Evolutionary conservation across 2,329 filamentous ascomycete species (phyloP).

Genomic region (Biscogniauxia mediterranea): DNA sequence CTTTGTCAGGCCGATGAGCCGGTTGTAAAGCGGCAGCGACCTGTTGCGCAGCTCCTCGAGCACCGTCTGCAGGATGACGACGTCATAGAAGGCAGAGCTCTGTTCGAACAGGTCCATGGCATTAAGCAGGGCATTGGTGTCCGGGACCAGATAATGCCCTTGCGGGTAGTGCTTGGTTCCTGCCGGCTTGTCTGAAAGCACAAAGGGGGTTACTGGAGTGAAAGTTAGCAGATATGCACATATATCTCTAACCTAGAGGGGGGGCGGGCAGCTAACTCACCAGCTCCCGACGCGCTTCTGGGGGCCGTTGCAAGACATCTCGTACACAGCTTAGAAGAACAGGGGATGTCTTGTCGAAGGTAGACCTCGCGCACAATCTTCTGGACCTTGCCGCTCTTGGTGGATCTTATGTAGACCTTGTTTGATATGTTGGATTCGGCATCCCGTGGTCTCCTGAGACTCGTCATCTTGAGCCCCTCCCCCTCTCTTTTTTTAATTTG

Average conservation of each 20-base stretch:
- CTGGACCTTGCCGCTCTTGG: conserved; percentile 93
- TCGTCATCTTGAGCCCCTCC: conserved; percentile 52
- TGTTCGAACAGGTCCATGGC: conserved; percentile 98
- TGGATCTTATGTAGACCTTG: conserved; percentile 94
- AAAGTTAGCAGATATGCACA: conserved; percentile 14
- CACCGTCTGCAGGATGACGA: conserved; percentile 94
- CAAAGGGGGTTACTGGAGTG: conserved; percentile 68
- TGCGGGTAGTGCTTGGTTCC: conserved; percentile 78
- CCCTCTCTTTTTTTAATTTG: conserved; percentile 5
- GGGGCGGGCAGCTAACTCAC: conserved; percentile 49
- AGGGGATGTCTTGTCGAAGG: conserved; percentile 93
- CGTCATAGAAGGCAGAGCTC: conserved; percentile 87
- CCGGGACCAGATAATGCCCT: conserved; percentile 91
- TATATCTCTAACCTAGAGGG: neutral
- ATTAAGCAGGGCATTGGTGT: conserved; percentile 92
- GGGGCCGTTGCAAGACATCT: conserved; percentile 73
- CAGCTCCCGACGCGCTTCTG: conserved; percentile 72
- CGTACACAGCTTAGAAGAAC: conserved; percentile 86
- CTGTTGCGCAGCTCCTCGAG: conserved; percentile 94
- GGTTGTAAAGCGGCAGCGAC: conserved; percentile 91
- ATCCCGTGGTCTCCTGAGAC: conserved; percentile 58
- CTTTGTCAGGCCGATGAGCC: conserved; percentile 84
- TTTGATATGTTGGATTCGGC: conserved; percentile 76
- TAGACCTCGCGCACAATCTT: conserved; percentile 98
- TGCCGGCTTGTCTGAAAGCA: conserved; percentile 85